A percentile compares a stretch with the other conserved stretches of the same genome.
Conservation (phyloP, 1,284 basidiomycete species). For the Abortiporus biennis region DNA sequence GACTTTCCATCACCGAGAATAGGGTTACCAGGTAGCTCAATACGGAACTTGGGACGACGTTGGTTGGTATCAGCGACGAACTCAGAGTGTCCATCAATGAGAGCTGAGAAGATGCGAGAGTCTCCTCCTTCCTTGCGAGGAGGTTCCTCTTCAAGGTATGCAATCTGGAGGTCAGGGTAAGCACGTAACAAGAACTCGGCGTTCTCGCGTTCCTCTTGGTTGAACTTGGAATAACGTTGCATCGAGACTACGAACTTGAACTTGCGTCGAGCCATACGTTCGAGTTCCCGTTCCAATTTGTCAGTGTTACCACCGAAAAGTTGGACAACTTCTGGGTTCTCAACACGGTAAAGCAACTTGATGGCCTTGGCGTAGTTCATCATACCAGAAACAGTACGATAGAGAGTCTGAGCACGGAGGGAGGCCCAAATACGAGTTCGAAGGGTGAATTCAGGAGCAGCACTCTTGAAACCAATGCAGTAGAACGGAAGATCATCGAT, state of each 20-base stretch:
- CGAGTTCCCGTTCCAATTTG: conserved; percentile 93
- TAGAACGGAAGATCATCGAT: conserved; percentile 97
- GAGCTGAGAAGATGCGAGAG: conserved; percentile 89
- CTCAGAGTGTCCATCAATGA: conserved; percentile 98
- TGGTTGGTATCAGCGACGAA: conserved; percentile 86
- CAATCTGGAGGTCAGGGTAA: conserved; percentile 98
- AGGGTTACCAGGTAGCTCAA: conserved; percentile 97
- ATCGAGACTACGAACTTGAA: conserved; percentile 99
- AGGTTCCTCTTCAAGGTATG: conserved; percentile 96
- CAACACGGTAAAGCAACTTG: conserved; percentile 98
- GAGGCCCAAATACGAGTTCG: conserved; percentile 99
- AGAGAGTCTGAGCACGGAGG: conserved; percentile 95
- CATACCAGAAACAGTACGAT: conserved; percentile 98
- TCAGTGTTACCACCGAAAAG: conserved; percentile 97
- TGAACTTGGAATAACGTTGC: conserved; percentile 99
- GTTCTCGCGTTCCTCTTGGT: conserved; percentile 99
- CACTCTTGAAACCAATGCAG: conserved; percentile 99
- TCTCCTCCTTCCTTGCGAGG: conserved; percentile 93
- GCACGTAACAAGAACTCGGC: conserved; percentile 97
- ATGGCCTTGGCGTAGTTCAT: conserved; percentile 99
- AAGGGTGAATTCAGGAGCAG: conserved; percentile 96
- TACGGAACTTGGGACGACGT: conserved; percentile 94
- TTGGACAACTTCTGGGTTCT: conserved; percentile 98
- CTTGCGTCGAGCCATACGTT: conserved; percentile 96
- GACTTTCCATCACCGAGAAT: conserved; percentile 99